Evolutionary conservation across 139 green algal genomes (phyloP), one percentile per base, ranked within the genome.

Genomic region (Volvox africanus): DNA sequence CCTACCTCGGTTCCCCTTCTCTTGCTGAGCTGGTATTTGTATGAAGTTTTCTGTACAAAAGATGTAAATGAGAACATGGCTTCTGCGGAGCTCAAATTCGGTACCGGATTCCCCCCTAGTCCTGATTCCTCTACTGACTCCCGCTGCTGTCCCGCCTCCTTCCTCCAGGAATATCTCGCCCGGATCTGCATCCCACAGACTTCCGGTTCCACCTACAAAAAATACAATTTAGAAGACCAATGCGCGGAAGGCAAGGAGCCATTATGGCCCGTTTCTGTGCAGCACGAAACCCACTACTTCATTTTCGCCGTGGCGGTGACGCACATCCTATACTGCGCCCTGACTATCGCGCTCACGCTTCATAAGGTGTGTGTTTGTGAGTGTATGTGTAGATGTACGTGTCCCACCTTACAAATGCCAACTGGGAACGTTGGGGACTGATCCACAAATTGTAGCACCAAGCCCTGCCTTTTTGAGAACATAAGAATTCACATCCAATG

Each of bases 201-300:
- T 5, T 30, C 14, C 6, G 44, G 44, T 2, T 89, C 85, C n/a
- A 36, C 18, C 3, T 89, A 89, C 37, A 1, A n/a, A 1, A 91
- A 80, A 22, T 91, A 86, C 62, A 36, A 69, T 1, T 30, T 81
- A 6, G 30, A 13, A 1, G 88, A 91, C 78, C 19, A 21, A 35
- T 91, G 88, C 35, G 78, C 61, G 14, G 19, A 36, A 19, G 80
- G 44, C 44, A 80, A 79, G n/a, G 80, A 89, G 68, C 80, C 81
- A 69, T 69, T 92, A 5, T 92, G 89, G 89, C 89, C 89, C 13
- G 61, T 92, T 14, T 85, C 67, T 12, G 65, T 92, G 18, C 89
- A 92, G 68, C 89, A 92, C 22, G 80, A 92, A 37, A 92, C 89
- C 16, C 89, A 92, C 81, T 81, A 82, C 36, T 83, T 92, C 80